Base-by-base conservation (phyloP, 164 flowering plant genomes). In the Santalum album region DNA sequence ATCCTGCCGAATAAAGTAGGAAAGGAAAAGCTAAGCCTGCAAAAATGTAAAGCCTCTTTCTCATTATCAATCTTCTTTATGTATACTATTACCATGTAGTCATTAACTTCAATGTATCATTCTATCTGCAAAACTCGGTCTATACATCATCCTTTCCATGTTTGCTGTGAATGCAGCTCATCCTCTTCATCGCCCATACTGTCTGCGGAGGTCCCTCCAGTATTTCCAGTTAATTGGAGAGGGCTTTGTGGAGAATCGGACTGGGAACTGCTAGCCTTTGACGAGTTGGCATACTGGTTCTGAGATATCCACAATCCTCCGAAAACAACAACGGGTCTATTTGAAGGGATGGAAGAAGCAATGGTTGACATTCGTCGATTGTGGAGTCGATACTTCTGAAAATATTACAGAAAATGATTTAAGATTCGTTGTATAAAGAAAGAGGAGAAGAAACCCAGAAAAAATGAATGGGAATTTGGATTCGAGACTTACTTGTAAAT, bases 381-480 rank as follows among this genome's bases (percentile, higher is more conserved):
- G 54, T 88, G 98, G 54, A 88, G 83, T 23, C 98, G 63, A 63
- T 78, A 88, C 69, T 91, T 91, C 98, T 91, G 91, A 50, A 72
- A 15, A 38, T n/a, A 38, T 15, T 15, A 38, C 12, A 38, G 3
- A 0, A 1, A 12, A 38, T 29, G 9, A 9, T 3, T 3, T 9
- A 29, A 3, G 34, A 9, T 29, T 29, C 4, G 34, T 29, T 12
- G 3, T 15, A 4, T 38, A 38, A 38, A 12, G 15, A 38, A 9
- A 3, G 42, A 38, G 17, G 17, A 15, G 3, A 38, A 36, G 7
- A 6, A 62, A 34, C 2, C 54, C 59, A 24, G 38, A 23, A 22
- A 67, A 17, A 25, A 21, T 6, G 20, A 25, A 18, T n/a, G n/a
- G n/a, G n/a, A n/a, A n/a, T n/a, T n/a, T n/a, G n/a, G n/a, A n/a